Percentiles rank a stretch among this genome's conserved stretches.
Conservation (phyloP, 768 basidiomycete genomes). For the Termitomyces sp. region DNA sequence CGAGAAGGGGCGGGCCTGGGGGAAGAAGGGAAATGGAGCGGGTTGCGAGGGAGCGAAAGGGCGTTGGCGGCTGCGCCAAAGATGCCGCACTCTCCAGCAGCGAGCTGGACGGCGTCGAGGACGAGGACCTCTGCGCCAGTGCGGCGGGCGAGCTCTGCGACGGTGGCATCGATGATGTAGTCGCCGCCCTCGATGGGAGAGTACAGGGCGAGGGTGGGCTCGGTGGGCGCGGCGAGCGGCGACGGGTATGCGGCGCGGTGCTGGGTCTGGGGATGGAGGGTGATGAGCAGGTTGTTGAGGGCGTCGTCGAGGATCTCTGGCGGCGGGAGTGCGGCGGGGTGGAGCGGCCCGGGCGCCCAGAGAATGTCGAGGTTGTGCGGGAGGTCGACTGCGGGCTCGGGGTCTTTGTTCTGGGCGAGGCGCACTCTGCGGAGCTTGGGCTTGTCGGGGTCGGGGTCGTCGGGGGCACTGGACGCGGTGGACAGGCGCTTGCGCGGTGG, state of each 20-base stretch:
- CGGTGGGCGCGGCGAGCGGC: conserved; percentile 46
- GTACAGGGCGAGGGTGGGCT: conserved; percentile 82
- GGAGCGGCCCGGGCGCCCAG: conserved; percentile 46
- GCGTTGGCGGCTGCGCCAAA: conserved; percentile 81
- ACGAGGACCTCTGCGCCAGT: conserved; percentile 79
- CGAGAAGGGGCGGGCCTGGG: conserved; percentile 16
- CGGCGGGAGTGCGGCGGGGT: conserved; percentile 48
- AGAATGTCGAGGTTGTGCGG: conserved; percentile 56
- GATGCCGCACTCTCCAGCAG: conserved; percentile 81
- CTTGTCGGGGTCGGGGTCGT: conserved; percentile 12
- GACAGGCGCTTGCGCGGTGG: conserved; percentile 3
- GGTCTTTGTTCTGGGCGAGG: too few relatives aligned
- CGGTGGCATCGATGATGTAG: conserved; percentile 73
- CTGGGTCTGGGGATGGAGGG: conserved; percentile 79
- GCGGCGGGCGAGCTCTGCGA: conserved; percentile 67
- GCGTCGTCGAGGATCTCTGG: conserved; percentile 73
- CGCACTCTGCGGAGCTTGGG: too few relatives aligned
- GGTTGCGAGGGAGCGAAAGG: conserved; percentile 66
- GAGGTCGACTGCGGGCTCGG: too few relatives aligned
- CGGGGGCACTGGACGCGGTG: conserved; percentile 8
- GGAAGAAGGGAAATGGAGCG: conserved; percentile 57
- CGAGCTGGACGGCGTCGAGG: conserved; percentile 78
- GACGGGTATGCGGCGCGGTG: conserved; percentile 61
- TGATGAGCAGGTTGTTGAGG: conserved; percentile 67
- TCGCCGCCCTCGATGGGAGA: conserved; percentile 86